These are phyloP conservation scores for Aspergillus sp. DNA, from an alignment of 2,329 filamentous ascomycete species.

Conservation along the genomic window DNA sequence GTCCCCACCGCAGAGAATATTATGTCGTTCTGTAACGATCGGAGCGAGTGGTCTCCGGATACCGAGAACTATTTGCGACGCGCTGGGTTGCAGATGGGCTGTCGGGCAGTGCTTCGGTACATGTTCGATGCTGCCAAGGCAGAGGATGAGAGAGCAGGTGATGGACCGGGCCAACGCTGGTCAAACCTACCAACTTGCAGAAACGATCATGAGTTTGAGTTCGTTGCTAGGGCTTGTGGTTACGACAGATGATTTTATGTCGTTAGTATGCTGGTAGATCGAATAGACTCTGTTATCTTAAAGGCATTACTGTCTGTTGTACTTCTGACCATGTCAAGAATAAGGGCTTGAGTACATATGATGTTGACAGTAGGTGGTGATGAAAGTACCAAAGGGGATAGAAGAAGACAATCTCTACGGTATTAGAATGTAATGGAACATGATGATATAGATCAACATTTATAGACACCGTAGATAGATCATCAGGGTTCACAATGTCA, in stretches of 20 bases:
- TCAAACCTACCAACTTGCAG: constrained; percentile 29
- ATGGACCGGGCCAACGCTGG: constrained; percentile 23
- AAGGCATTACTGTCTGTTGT: not conserved
- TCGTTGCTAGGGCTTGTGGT: constrained; percentile 29
- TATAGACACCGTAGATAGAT: no score
- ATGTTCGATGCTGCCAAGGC: constrained; percentile 26
- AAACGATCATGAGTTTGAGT: constrained; percentile 39
- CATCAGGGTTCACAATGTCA: no score
- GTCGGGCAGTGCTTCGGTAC: constrained; percentile 26
- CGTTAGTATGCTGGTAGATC: not conserved
- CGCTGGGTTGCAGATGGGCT: constrained; percentile 25
- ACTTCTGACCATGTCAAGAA: not conserved
- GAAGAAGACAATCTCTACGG: no score
- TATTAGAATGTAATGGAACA: no score
- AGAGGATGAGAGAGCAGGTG: constrained; percentile 28
- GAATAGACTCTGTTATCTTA: not conserved
- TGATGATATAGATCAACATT: no score
- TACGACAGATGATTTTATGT: constrained; percentile 11
- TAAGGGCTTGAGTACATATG: no score
- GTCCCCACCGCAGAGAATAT: constrained; percentile 26
- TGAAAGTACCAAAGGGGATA: no score
- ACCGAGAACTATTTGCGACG: constrained; percentile 31
- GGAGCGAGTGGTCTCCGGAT: constrained; percentile 28
- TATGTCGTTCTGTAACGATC: constrained; percentile 17
- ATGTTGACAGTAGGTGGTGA: no score